phyloP scores from a whole-genome alignment of 2,329 filamentous ascomycete genomes.

The Metarhizium anisopliae region DNA sequence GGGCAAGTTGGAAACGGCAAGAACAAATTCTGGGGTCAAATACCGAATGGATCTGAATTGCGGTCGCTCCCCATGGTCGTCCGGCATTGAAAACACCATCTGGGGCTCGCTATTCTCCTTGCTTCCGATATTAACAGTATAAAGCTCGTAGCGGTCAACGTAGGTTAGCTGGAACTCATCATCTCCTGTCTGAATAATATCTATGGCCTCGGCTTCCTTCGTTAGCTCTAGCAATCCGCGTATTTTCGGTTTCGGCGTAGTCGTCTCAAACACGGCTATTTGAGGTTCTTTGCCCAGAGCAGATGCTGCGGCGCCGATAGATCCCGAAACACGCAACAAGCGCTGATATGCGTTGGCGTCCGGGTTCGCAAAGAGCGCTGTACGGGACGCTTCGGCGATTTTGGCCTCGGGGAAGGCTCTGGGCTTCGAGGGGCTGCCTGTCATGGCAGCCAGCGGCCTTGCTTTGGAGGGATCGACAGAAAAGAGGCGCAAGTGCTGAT shows the following conservation, averaged over 20 bases:
- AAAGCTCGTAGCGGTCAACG: slow-evolving; percentile 68
- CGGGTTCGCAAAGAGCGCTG: slow-evolving; percentile 40
- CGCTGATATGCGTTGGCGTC: slow-evolving; percentile 50
- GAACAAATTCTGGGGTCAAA: slow-evolving; percentile 46
- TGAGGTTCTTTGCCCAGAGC: slow-evolving; percentile 68
- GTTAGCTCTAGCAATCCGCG: slow-evolving; percentile 41
- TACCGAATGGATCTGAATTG: slow-evolving; percentile 51
- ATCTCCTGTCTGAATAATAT: slow-evolving; percentile 52
- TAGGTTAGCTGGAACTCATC: slow-evolving; percentile 66
- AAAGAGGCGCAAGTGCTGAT: slow-evolving; percentile 77
- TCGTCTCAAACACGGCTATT: slow-evolving; percentile 66
- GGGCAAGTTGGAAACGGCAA: slow-evolving; percentile 50
- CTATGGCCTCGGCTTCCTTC: slow-evolving; percentile 59
- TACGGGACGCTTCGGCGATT: slow-evolving; percentile 43
- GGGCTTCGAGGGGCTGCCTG: slow-evolving; percentile 12
- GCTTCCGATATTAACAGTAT: slow-evolving; percentile 50
- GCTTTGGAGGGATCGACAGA: slow-evolving; percentile 37
- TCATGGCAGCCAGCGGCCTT: slow-evolving; percentile 21
- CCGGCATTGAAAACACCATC: slow-evolving; percentile 47
- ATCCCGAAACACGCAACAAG: slow-evolving; percentile 47
- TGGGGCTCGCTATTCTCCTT: slow-evolving; percentile 38
- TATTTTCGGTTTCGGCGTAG: slow-evolving; percentile 36
- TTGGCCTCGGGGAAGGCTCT: slow-evolving; percentile 18
- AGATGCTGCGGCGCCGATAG: slow-evolving; percentile 71
- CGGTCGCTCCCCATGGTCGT: slow-evolving; percentile 37